Conservation (phyloP, 2,329 filamentous ascomycete species). For the Fusarium pininemorale region DNA sequence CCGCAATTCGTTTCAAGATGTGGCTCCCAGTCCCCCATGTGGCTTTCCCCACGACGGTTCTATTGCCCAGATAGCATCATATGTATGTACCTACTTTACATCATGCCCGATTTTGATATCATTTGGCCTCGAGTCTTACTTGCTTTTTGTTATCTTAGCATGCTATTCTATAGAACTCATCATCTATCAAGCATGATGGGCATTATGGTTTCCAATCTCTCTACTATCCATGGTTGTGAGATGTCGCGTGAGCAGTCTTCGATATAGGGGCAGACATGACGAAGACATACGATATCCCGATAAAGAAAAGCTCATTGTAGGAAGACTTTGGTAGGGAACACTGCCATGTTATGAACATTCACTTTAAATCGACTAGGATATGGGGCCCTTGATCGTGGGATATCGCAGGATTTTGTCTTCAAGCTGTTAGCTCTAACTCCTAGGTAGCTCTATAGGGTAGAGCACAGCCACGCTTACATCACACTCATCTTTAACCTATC, state of each 20-base stretch:
- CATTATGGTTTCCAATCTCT: neutral
- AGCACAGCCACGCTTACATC: neutral
- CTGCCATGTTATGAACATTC: neutral
- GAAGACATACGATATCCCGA: neutral
- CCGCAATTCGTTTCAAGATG: constrained; percentile 12
- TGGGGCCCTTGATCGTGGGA: constrained; percentile 4
- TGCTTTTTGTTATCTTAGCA: neutral
- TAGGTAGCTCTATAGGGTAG: constrained; percentile 20
- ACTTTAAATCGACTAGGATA: neutral
- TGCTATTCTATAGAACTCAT: neutral
- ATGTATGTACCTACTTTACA: neutral
- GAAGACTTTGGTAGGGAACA: neutral
- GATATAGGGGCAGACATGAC: neutral
- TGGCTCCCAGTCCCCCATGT: constrained; percentile 12
- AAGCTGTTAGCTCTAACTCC: neutral
- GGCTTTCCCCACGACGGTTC: constrained; percentile 11
- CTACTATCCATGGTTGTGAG: neutral
- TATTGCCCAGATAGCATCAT: neutral
- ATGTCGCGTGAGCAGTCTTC: constrained; percentile 8
- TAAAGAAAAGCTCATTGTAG: neutral
- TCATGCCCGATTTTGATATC: neutral
- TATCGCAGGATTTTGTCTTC: neutral
- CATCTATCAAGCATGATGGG: neutral
- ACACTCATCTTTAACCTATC: neutral
- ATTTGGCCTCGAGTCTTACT: no score